Conservation (phyloP, 1,139 yeast species). For the Diutina mesorugosa region DNA sequence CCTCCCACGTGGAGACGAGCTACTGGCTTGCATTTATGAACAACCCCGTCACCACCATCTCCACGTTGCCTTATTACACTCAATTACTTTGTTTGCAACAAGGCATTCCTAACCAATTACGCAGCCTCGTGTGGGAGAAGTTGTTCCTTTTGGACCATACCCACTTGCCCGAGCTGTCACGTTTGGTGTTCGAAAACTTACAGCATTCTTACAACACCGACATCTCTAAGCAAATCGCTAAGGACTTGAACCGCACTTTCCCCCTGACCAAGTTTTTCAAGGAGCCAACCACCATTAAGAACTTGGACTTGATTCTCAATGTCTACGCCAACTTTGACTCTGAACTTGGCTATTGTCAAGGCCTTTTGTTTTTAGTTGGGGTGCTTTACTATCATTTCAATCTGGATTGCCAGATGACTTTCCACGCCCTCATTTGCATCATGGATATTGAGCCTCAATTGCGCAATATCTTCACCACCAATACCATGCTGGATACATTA, state of each 20-base stretch:
- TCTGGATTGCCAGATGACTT: constrained; percentile 30
- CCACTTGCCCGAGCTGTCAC: constrained; percentile 23
- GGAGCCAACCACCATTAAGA: constrained; percentile 25
- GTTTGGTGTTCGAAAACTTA: constrained; percentile 24
- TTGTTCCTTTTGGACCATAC: constrained; percentile 17
- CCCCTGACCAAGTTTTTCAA: constrained; percentile 43
- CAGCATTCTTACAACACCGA: constrained; percentile 31
- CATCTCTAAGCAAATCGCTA: constrained; percentile 40
- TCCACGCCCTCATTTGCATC: constrained; percentile 42
- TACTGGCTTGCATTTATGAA: constrained; percentile 35
- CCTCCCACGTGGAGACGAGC: constrained; percentile 21
- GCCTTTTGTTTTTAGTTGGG: constrained; percentile 54
- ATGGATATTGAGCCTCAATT: constrained; percentile 51
- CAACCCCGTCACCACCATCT: constrained; percentile 31
- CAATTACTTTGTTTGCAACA: constrained; percentile 27
- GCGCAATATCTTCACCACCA: constrained; percentile 41
- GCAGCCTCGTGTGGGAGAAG: constrained; percentile 25
- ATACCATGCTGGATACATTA: constrained; percentile 45
- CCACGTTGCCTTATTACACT: constrained; percentile 35
- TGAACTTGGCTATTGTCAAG: constrained; percentile 65
- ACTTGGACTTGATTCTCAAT: constrained; percentile 45
- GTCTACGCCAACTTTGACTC: constrained; percentile 59
- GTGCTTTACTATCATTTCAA: constrained; percentile 42
- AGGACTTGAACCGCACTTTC: constrained; percentile 53
- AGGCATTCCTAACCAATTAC: constrained; percentile 26